Base-by-base conservation (phyloP, 2,329 filamentous ascomycete species). In the Chaetomiaceae sp. region DNA sequence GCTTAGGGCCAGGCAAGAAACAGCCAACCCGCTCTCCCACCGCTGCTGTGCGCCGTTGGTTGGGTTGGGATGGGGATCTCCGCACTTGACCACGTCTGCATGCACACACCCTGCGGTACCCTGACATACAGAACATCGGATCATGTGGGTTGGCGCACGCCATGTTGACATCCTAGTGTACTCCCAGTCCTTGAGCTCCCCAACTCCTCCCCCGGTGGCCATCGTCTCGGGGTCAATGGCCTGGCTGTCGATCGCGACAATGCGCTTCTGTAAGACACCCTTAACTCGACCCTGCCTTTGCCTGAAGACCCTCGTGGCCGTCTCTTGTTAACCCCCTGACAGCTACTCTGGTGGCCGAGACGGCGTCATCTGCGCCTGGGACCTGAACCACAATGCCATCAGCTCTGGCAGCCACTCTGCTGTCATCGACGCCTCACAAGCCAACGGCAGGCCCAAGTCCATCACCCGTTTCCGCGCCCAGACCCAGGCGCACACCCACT, bases 331-430 rank as follows among this genome's bases (percentile, higher is more conserved):
- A 60, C 62, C 44, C 40, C 16, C 37, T 20, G n/a, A 8, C 55
- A 96, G 91, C 63, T 99, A 97, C 72, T 96, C 93, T 40, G 93
- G 89, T 59, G 93, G 93, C 54, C 86, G 93, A 65, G 93, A 99
- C 70, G 93, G 93, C 61, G 87, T 93, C 44, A 86, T 99, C 60
- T 99, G 93, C 72, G 89, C 92, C 55, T 99, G 93, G 93, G 85
- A 97, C 68, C 74, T 96, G 47, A 81, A 89, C 63, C 81, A 88
- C 63, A 79, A 89, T 65, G 74, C 16, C 10, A 3, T n/a, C 5
- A 20, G 21, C n/a, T 21, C 30, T 13, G 48, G 44, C 51, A 63
- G 57, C 55, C 66, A 63, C 51, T 56, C 67, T 44, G 57, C 65
- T 45, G 62, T 60, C 23, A 37, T 56, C 41, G 54, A 60, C 47